phyloP scores from a whole-genome alignment of 2,329 filamentous ascomycete genomes.

The Alternaria postmessia region DNA sequence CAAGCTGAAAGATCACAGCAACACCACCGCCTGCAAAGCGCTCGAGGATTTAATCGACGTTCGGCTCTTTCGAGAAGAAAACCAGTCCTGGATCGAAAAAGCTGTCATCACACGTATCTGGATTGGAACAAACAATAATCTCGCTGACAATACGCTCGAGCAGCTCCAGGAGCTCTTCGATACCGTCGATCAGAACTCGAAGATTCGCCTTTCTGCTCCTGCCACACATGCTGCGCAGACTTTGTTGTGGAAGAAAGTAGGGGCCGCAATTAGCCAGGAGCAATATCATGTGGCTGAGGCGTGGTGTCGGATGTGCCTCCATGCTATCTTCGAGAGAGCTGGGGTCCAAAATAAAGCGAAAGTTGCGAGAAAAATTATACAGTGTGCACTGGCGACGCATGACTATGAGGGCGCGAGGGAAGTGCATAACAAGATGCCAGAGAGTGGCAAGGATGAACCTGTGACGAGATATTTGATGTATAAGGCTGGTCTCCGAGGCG shows the following conservation, averaged over 20 bases:
- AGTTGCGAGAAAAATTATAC: conserved; percentile 74
- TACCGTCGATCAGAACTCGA: conserved; percentile 56
- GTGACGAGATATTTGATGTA: conserved; percentile 79
- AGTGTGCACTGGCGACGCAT: conserved; percentile 70
- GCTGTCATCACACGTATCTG: conserved; percentile 72
- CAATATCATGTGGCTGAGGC: conserved; percentile 64
- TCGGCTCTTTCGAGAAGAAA: conserved; percentile 62
- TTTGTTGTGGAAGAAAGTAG: conserved; percentile 82
- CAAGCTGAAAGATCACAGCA: conserved; percentile 62
- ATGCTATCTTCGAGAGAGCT: conserved; percentile 70
- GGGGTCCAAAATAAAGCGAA: conserved; percentile 73
- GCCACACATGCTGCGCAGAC: conserved; percentile 74
- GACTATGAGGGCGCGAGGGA: conserved; percentile 64
- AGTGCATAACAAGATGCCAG: conserved; percentile 67
- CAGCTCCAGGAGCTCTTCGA: conserved; percentile 56
- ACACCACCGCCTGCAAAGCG: conserved; percentile 53
- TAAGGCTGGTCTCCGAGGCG: conserved; percentile 70
- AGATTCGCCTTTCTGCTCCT: conserved; percentile 62
- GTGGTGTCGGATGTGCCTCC: conserved; percentile 77
- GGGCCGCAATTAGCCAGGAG: conserved; percentile 63
- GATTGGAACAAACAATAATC: conserved; percentile 64
- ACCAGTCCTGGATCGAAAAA: conserved; percentile 71
- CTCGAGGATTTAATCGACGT: conserved; percentile 71
- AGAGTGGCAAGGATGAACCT: conserved; percentile 65
- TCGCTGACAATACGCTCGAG: conserved; percentile 45